Evolutionary conservation across 352 stramenopile species (phyloP).

Genomic region (Pythium aristosporum): DNA sequence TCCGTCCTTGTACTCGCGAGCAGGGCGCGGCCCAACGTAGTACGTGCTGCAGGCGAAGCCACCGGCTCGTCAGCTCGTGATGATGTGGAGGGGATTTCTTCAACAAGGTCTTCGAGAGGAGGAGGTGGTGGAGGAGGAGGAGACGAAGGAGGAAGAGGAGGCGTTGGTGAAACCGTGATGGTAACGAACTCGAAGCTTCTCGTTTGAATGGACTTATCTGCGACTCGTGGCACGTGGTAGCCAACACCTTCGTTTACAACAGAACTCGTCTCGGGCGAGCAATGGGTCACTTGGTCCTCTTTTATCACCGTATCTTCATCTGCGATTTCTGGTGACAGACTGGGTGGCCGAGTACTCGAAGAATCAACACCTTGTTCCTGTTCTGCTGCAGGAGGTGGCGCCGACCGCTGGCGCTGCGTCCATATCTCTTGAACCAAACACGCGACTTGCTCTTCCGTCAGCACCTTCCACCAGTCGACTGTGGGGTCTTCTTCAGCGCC

Average conservation of each 20-base stretch:
- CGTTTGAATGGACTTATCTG: conserved; percentile 31
- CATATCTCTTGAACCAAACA: conserved; percentile 24
- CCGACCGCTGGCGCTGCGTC: not conserved
- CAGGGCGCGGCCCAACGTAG: conserved; percentile 7
- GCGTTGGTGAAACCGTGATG: not conserved
- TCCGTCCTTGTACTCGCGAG: not conserved
- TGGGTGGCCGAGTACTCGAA: not conserved
- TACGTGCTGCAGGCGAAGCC: not conserved
- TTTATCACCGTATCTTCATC: not conserved
- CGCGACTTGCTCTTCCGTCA: conserved; percentile 29
- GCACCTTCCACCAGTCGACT: conserved; percentile 25
- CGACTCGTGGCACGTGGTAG: conserved; percentile 14
- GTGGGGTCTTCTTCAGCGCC: not conserved
- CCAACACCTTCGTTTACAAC: not conserved
- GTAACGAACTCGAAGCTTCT: conserved; percentile 18
- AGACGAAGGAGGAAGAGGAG: conserved; percentile 10
- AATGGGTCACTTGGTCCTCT: not conserved
- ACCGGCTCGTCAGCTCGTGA: no score
- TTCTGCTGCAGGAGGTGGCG: not conserved
- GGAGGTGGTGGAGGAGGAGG: conserved; percentile 8
- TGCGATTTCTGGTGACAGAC: not conserved
- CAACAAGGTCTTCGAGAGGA: not conserved
- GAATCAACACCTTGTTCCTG: not conserved
- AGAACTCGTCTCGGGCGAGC: not conserved
- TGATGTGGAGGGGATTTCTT: not conserved